phyloP scores from a whole-genome alignment of 805 yeast species.

The Wickerhamomyces bovis region DNA sequence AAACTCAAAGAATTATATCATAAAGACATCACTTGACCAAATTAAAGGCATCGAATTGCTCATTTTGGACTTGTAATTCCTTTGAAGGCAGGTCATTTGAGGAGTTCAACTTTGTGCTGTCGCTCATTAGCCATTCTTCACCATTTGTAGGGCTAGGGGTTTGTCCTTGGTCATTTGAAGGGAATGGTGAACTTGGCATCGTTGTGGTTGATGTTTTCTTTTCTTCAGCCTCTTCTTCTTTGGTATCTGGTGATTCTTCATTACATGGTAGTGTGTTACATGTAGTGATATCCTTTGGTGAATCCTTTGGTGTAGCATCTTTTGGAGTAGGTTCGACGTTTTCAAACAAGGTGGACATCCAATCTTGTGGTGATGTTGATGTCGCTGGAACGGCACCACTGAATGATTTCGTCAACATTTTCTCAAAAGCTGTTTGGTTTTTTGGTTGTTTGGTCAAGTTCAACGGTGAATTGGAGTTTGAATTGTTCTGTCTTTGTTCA shows the following conservation, averaged over 20 bases:
- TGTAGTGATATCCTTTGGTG: conserved; percentile 26
- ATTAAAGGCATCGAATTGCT: background rate
- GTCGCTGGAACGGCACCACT: conserved; percentile 19
- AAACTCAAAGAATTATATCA: background rate
- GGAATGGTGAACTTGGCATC: conserved; percentile 22
- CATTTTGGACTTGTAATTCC: background rate
- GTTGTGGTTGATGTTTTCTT: conserved; percentile 7
- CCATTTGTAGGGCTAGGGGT: background rate
- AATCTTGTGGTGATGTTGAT: conserved; percentile 20
- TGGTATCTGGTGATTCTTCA: conserved; percentile 23
- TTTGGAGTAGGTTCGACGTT: conserved; percentile 23
- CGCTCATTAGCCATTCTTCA: background rate
- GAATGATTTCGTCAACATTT: conserved; percentile 33
- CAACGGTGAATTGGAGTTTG: background rate
- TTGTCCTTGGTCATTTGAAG: background rate
- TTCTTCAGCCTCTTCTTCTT: background rate
- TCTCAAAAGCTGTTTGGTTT: conserved; percentile 33
- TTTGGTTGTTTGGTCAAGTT: conserved; percentile 5
- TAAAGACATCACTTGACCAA: background rate
- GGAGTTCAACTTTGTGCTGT: background rate
- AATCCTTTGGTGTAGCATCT: conserved; percentile 20
- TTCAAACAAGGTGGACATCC: conserved; percentile 22
- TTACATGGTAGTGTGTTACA: conserved; percentile 27
- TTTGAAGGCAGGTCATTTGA: background rate
- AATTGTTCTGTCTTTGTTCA: conserved; percentile 6